These are phyloP conservation scores for Phaeotremella skinneri DNA, from an alignment of 768 basidiomycete species.

Conservation along the genomic window DNA sequence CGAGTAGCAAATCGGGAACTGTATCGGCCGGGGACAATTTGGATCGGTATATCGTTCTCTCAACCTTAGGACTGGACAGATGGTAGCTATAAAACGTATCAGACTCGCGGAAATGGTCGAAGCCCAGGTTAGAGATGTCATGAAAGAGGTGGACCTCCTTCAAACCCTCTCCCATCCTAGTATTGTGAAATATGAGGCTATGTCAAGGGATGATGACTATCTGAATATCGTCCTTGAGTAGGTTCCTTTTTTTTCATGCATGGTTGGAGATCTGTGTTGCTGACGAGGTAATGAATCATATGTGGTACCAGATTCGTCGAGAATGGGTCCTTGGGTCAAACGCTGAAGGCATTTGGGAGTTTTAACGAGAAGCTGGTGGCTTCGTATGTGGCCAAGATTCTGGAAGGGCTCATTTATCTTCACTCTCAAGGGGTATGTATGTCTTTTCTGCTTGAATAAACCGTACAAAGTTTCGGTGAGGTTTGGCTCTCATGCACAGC, in stretches of 20 bases:
- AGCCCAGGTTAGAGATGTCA: conserved; percentile 82
- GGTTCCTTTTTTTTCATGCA: conserved; percentile 51
- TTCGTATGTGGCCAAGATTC: conserved; percentile 90
- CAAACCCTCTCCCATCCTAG: conserved; percentile 88
- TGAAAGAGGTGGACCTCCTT: conserved; percentile 90
- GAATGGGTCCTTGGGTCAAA: conserved; percentile 91
- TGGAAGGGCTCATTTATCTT: conserved; percentile 91
- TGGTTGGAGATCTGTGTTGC: conserved; percentile 7
- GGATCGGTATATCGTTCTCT: conserved; percentile 92
- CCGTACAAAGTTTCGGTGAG: no score
- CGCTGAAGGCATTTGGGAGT: conserved; percentile 87
- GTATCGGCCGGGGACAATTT: conserved; percentile 95
- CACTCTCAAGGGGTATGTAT: conserved; percentile 65
- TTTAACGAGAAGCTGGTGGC: conserved; percentile 89
- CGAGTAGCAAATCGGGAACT: conserved; percentile 89
- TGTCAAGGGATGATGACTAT: conserved; percentile 82
- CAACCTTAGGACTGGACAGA: conserved; percentile 89
- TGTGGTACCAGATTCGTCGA: conserved; percentile 81
- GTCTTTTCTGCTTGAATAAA: conserved; percentile 6
- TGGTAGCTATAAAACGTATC: conserved; percentile 99
- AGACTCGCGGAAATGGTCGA: conserved; percentile 84
- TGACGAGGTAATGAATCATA: no score
- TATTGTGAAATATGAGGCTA: conserved; percentile 96
- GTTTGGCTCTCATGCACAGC: not conserved
- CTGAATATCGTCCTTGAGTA: conserved; percentile 93